Evolutionary conservation across 1,284 basidiomycete genomes (phyloP), one percentile per base, ranked within the genome.

Genomic region (Agroathelia rolfsii): DNA sequence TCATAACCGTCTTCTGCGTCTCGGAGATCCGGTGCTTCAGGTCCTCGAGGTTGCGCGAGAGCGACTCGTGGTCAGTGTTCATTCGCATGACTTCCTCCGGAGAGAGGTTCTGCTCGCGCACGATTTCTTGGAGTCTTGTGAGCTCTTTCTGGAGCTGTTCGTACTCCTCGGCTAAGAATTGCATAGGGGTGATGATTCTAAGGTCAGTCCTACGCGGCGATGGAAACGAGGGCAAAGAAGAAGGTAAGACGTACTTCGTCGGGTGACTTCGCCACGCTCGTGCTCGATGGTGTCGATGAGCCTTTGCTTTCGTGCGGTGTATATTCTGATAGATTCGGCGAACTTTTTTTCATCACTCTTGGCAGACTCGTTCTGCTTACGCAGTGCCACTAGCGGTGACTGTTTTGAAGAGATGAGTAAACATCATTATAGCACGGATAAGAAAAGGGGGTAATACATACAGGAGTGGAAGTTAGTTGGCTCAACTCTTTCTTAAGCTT

Each of bases 1-100:
- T 72, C 58, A 80, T 76, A 24, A 82, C 68, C 5, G 58, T 52
- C 46, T 78, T 74, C 37, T 77, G 76, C 2, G 75, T 73, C 43
- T 89, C 83, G 0, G 70, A 56, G 6, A 83, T 73, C 50, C 80
- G 87, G 44, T 69, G 65, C 41, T 74, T 76, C 28, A 89, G 68
- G 37, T 86, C 84, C 45, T 82, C 80, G 23, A 87, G 55, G 49
- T 64, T 81, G 41, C 66, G 75, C 17, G 66, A 60, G 14, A 93
- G 62, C 13, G 63, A 71, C 46, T 88, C 83, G 42, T 85, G 80
- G 42, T 90, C 86, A 10, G 75, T 76, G 43, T 79, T 90, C 87
- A 93, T 92, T 21, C 76, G 74, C 30, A 71, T 60, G 25, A 89
- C 85, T 56, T 93, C 87, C 50, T 90, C 85, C 0, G 80, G 80